Evolutionary conservation across 169 alveolate species (phyloP), one percentile per base, ranked within the genome.

Genomic region (Eimeria sp.): DNA sequence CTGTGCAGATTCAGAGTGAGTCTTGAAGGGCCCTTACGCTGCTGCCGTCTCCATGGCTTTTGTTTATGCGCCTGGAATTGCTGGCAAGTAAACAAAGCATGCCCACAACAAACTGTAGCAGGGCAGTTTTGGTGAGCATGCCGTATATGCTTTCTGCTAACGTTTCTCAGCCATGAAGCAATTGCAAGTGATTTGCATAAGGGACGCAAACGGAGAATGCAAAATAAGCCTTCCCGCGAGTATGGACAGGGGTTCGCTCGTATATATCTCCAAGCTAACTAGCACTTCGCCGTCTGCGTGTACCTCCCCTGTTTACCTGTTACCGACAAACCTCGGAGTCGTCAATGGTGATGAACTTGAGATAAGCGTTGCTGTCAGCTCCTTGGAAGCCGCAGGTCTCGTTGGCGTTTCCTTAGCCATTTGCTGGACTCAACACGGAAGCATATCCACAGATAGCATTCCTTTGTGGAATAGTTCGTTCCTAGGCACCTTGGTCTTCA

Each of bases 1-100:
- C 94, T 25, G 30, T 93, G 67, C 43, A 30, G 45, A 82, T 93
- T 75, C 91, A 80, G 73, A 9, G 95, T 90, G 67, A 16, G 95
- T 43, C 88, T 4, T 18, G 45, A 49, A 78, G n/a, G 7, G 25
- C n/a, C 45, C 61, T 18, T 14, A 40, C 27, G 84, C 84, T n/a
- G 86, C 86, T 54, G 84, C 75, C 11, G n/a, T n/a, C 83, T 9
- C 30, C 65, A 49, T 27, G 67, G 22, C 57, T 3, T 47, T 10
- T 5, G 25, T 40, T 27, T 25, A 16, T 13, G 25, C 82, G 70
- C 73, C 83, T 61, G 5, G 34, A 20, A 2, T 51, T 30, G n/a
- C 61, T 57, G 54, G 0, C 67, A 84, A 25, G 0, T 27, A 25
- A n/a, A 40, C 72, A 45, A 47, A 49, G 72, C 63, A 61, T 45